Conservation (phyloP, 495 filamentous ascomycete species). For the Clohesyomyces aquaticus region DNA sequence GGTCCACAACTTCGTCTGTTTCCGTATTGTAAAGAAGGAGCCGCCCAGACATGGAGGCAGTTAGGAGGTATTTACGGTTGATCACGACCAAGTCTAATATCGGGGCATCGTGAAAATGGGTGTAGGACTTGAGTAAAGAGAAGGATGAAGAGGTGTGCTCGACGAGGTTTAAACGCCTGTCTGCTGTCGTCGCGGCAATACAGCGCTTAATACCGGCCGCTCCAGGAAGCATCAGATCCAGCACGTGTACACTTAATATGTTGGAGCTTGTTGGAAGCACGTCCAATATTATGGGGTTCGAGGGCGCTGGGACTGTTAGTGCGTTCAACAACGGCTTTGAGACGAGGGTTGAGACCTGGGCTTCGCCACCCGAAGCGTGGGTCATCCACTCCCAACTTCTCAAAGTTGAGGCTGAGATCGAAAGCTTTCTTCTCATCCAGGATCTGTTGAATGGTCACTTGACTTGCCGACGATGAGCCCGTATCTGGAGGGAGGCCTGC, state of each 20-base stretch:
- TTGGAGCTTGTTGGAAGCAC: constrained; percentile 57
- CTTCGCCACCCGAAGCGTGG: constrained; percentile 52
- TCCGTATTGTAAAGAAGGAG: constrained; percentile 52
- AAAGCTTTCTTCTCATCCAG: constrained; percentile 68
- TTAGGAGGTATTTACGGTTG: constrained; percentile 48
- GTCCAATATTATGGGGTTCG: constrained; percentile 48
- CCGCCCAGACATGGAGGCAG: constrained; percentile 68
- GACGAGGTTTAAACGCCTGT: constrained; percentile 57
- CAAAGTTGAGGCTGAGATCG: constrained; percentile 61
- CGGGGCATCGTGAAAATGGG: constrained; percentile 61
- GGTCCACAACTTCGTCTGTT: constrained; percentile 50
- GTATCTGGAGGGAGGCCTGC: constrained; percentile 58
- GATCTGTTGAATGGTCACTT: constrained; percentile 65
- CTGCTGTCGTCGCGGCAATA: constrained; percentile 58
- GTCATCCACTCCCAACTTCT: constrained; percentile 56
- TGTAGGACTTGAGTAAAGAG: constrained; percentile 41
- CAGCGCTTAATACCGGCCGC: background rate
- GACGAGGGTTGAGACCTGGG: constrained; percentile 52
- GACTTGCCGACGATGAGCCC: constrained; percentile 47
- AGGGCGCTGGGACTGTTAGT: constrained; percentile 52
- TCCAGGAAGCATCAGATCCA: constrained; percentile 41
- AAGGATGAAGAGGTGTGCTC: constrained; percentile 40
- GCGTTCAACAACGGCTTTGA: background rate
- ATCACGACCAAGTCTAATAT: constrained; percentile 57
- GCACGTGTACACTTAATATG: constrained; percentile 57